Evolutionary conservation across 2,329 filamentous ascomycete genomes (phyloP), one percentile per base, ranked within the genome.

Genomic region (Exophiala mesophila): DNA sequence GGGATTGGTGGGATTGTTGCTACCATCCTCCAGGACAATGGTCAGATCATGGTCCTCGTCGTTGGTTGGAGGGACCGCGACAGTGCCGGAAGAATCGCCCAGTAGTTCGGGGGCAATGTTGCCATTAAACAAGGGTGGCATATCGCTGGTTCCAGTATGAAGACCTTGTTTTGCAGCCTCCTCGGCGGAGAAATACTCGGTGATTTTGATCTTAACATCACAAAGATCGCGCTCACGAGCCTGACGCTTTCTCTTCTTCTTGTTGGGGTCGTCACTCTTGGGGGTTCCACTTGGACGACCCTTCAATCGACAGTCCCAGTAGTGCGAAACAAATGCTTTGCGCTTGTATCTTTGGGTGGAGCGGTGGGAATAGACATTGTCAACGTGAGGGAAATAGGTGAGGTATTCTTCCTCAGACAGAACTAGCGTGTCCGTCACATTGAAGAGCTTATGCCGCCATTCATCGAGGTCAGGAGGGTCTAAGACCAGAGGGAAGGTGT

Each of bases 161-260:
- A 53, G 20, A 18, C 48, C 48, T 36, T 44, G 29, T 28, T 53
- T 43, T 24, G 36, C 39, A 18, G 44, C 49, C 15, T 60, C 52
- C 0, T 60, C 66, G 26, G 74, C 76, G 7, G 82, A 76, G 40
- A 83, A 82, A 64, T 85, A 86, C 62, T 89, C 85, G 2, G 83
- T 88, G 46, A 89, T 86, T 62, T 88, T 89, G 61, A 89, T 88
- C 65, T 89, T 89, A 51, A 89, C 85, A 61, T 89, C 84, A 60
- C 85, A 90, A n/a, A 88, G 71, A 64, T 88, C 83, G 9, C 83
- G 73, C 61, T 85, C 80, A 30, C 85, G 73, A n/a, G 82, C 82
- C 24, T 75, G 79, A 18, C 85, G 79, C 64, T 87, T 88, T 26
- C 85, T 76, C 63, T 88, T 88, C 72, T 87, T 88, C 69, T 88